These are phyloP conservation scores for Acarospora socialis DNA, from an alignment of 2,329 filamentous ascomycete species.

Conservation along the genomic window DNA sequence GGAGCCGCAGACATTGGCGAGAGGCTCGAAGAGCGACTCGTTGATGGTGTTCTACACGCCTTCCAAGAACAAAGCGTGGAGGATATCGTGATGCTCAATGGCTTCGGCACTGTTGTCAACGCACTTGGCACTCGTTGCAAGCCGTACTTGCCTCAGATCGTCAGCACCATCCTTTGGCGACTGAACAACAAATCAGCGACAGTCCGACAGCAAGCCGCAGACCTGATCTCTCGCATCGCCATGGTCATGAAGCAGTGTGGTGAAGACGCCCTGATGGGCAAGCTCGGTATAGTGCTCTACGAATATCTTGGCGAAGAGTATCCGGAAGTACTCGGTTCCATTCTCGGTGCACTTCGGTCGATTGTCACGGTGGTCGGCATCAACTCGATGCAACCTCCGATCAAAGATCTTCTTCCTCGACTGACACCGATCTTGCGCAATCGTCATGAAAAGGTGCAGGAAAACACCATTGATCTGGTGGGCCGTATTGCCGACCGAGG, in stretches of 20 bases:
- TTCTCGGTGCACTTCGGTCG: conserved; percentile 82
- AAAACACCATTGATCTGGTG: conserved; percentile 96
- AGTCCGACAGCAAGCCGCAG: conserved; percentile 90
- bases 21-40: conserved; percentile 78
- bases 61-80: conserved; percentile 98
- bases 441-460: conserved; percentile 96
- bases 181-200: conserved; percentile 97
- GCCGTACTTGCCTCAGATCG: conserved; percentile 91
- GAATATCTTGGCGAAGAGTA: conserved; percentile 98
- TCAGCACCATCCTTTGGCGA: conserved; percentile 89
- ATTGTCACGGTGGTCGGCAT: conserved; percentile 98
- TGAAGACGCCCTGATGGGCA: conserved; percentile 89
- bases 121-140: conserved; percentile 87
- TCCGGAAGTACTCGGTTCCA: conserved; percentile 91
- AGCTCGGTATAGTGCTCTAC: conserved; percentile 86
- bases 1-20: conserved; percentile 90
- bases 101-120: conserved; percentile 95
- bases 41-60: conserved; percentile 87
- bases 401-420: conserved; percentile 86
- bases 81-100: conserved; percentile 90
- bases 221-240: conserved; percentile 90
- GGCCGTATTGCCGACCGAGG: conserved; percentile 95
- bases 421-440: conserved; percentile 97
- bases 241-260: conserved; percentile 99
- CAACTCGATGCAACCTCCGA: conserved; percentile 94